These are phyloP conservation scores for Penicillium diatomitis DNA, from an alignment of 495 filamentous ascomycete genomes.

Conservation along the genomic window DNA sequence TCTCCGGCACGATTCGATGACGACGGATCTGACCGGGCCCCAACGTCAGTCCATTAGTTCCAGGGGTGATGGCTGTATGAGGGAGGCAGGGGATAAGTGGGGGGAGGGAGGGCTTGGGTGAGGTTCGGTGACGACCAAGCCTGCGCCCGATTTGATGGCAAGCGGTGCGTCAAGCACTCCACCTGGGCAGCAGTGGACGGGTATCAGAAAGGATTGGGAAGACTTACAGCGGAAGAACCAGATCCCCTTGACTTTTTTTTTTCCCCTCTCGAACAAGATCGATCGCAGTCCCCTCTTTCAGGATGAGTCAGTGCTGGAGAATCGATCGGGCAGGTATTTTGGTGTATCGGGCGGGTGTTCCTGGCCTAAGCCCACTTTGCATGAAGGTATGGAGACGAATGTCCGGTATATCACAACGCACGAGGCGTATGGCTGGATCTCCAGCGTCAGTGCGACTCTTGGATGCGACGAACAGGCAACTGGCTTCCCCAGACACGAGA, in stretches of 20 bases:
- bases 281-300: not conserved
- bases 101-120: not conserved
- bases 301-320: slow-evolving; percentile 6
- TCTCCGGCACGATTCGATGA: slow-evolving; percentile 15
- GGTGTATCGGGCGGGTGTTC: not conserved
- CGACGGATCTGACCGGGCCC: slow-evolving; percentile 5
- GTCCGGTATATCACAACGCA: too few relatives aligned
- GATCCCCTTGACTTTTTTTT: too few relatives aligned
- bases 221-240: slow-evolving; percentile 2
- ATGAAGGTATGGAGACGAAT: not conserved
- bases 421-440: too few relatives aligned
- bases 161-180: not conserved
- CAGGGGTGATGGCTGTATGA: too few relatives aligned
- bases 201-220: slow-evolving; percentile 2
- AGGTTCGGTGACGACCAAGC: slow-evolving; percentile 4
- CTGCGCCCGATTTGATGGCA: slow-evolving; percentile 8
- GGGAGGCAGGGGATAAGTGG: not conserved
- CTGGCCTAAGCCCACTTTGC: not conserved
- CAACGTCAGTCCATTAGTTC: not conserved
- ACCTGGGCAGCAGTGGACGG: slow-evolving; percentile 2
- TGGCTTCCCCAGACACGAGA: too few relatives aligned
- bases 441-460: too few relatives aligned
- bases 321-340: slow-evolving; percentile 2
- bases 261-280: not conserved
- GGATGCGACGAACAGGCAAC: too few relatives aligned